These are phyloP conservation scores for Paracorniculantispora psalliotae DNA, from an alignment of 2,329 filamentous ascomycete genomes.

Conservation along the genomic window DNA sequence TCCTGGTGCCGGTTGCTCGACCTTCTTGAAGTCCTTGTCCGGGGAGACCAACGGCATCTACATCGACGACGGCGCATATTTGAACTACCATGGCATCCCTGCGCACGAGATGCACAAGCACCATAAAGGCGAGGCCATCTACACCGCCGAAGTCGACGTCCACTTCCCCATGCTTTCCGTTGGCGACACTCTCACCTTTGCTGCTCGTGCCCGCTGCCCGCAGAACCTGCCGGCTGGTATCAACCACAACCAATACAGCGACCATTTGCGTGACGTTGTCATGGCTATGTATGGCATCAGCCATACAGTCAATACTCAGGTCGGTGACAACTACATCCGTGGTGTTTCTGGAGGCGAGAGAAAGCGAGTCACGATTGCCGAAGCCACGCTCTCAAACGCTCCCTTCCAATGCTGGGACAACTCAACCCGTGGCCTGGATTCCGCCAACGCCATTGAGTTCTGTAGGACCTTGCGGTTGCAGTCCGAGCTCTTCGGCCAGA, in stretches of 20 bases:
- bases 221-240: slow-evolving; percentile 52
- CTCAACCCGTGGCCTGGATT: slow-evolving; percentile 68
- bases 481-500: slow-evolving; percentile 61
- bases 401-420: slow-evolving; percentile 67
- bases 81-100: slow-evolving; percentile 73
- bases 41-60: slow-evolving; percentile 75
- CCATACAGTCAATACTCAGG: slow-evolving; percentile 66
- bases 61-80: slow-evolving; percentile 60
- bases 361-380: slow-evolving; percentile 60
- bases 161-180: slow-evolving; percentile 72
- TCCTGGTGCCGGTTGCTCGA: slow-evolving; percentile 67
- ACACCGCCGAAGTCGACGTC: slow-evolving; percentile 75
- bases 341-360: slow-evolving; percentile 72
- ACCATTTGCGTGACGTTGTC: slow-evolving; percentile 52
- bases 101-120: slow-evolving; percentile 66
- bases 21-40: slow-evolving; percentile 73
- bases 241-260: slow-evolving; percentile 45
- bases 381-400: slow-evolving; percentile 53
- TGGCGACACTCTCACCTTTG: slow-evolving; percentile 70
- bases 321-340: slow-evolving; percentile 70
- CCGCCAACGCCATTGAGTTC: slow-evolving; percentile 71
- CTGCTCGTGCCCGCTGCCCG: slow-evolving; percentile 61
- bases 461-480: slow-evolving; percentile 64
- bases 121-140: slow-evolving; percentile 77
- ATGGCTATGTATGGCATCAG: slow-evolving; percentile 17